These are phyloP conservation scores for Zymoseptoria passerinii DNA, from an alignment of 2,329 filamentous ascomycete genomes.

Conservation along the genomic window DNA sequence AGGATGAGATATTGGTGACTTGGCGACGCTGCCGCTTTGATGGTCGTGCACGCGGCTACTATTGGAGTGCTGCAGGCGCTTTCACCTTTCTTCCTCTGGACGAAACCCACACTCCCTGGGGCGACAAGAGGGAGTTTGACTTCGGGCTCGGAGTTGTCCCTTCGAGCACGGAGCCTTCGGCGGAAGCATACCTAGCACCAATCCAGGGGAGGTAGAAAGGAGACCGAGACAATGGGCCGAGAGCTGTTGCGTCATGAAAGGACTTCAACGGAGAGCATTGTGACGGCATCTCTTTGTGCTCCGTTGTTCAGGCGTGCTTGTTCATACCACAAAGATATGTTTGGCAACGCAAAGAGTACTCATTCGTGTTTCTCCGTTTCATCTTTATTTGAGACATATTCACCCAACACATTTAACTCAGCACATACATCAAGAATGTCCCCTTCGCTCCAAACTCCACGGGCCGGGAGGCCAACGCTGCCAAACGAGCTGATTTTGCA, in stretches of 20 bases:
- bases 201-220: not conserved
- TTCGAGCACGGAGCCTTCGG: not conserved
- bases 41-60: not conserved
- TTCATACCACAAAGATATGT: too few species aligned
- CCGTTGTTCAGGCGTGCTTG: too few species aligned
- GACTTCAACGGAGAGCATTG: not conserved
- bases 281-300: too few species aligned
- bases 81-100: not conserved
- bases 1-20: not conserved
- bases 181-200: not conserved
- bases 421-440: not conserved
- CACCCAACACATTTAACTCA: too few species aligned
- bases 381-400: too few species aligned
- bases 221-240: too few species aligned
- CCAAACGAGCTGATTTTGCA: not conserved
- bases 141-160: too few species aligned
- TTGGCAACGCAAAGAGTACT: too few species aligned
- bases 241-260: not conserved
- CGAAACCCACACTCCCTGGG: not conserved
- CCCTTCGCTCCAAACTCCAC: not conserved
- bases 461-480: not conserved
- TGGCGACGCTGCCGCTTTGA: not conserved
- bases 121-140: not conserved
- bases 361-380: too few species aligned
- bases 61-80: not conserved